Conservation (phyloP, 2,329 filamentous ascomycete species). For the Alternaria triticimaculans region DNA sequence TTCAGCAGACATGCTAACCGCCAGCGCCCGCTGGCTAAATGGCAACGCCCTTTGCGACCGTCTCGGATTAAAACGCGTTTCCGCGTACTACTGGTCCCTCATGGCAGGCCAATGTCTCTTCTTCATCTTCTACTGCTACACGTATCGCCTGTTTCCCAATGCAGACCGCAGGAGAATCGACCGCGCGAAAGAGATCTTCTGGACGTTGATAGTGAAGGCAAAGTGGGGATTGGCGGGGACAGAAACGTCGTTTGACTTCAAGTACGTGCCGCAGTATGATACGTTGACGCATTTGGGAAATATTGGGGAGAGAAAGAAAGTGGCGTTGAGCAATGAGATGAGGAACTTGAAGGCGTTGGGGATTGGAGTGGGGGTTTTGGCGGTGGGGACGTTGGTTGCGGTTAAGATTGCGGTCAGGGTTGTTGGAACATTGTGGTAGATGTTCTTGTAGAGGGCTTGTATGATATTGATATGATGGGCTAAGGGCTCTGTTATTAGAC, state of each 20-base stretch:
- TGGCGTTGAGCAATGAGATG: conserved; percentile 52
- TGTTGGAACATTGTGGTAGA: conserved; percentile 26
- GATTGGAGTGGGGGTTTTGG: conserved; percentile 45
- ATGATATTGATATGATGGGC: background rate
- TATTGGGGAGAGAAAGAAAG: conserved; percentile 48
- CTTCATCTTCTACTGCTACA: conserved; percentile 64
- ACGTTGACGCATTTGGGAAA: conserved; percentile 58
- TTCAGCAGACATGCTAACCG: conserved; percentile 70
- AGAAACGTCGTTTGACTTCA: conserved; percentile 72
- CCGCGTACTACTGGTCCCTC: conserved; percentile 64
- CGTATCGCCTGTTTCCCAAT: conserved; percentile 57
- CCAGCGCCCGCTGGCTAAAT: conserved; percentile 73
- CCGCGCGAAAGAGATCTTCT: conserved; percentile 61
- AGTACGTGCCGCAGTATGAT: conserved; percentile 67
- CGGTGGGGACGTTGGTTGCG: conserved; percentile 30
- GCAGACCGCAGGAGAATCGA: conserved; percentile 62
- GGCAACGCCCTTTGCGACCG: conserved; percentile 67
- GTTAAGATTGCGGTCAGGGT: conserved; percentile 35
- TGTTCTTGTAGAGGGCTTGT: background rate
- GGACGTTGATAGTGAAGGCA: conserved; percentile 67
- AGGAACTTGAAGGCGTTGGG: conserved; percentile 57
- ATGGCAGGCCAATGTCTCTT: conserved; percentile 71
- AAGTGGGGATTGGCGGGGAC: conserved; percentile 68
- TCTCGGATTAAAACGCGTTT: conserved; percentile 65
- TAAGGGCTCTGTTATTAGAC: background rate